Percentiles rank a stretch among this genome's conserved stretches.
Conservation (phyloP, 2,329 filamentous ascomycete genomes). For the Colletotrichum zoysiae region DNA sequence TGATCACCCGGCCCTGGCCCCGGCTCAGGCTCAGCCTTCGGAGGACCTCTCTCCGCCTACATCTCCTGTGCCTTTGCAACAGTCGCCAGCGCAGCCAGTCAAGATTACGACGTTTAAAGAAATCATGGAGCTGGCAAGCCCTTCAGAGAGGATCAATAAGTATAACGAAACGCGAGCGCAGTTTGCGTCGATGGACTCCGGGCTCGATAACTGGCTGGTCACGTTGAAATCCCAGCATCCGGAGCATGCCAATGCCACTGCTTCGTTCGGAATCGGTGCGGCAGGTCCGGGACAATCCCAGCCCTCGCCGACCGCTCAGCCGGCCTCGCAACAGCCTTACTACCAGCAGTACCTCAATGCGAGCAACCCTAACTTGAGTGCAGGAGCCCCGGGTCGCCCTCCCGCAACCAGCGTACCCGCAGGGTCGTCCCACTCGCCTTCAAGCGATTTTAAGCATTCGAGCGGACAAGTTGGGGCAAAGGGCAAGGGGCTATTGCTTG, state of each 20-base stretch:
- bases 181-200: slow-evolving; percentile 80
- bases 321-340: slow-evolving; percentile 60
- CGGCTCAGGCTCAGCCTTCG: slow-evolving; percentile 3
- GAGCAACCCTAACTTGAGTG: slow-evolving; percentile 52
- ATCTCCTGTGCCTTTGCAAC: slow-evolving; percentile 42
- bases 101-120: slow-evolving; percentile 76
- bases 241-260: slow-evolving; percentile 59
- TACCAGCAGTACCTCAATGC: slow-evolving; percentile 69
- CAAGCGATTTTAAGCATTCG: slow-evolving; percentile 65
- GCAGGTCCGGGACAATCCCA: slow-evolving; percentile 38
- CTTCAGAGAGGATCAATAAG: slow-evolving; percentile 77
- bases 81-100: slow-evolving; percentile 34
- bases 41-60: slow-evolving; percentile 38
- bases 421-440: slow-evolving; percentile 53
- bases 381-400: slow-evolving; percentile 47
- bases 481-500: slow-evolving; percentile 89
- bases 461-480: slow-evolving; percentile 79
- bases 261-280: slow-evolving; percentile 47
- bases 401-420: slow-evolving; percentile 54
- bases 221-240: slow-evolving; percentile 60
- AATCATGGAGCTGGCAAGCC: slow-evolving; percentile 77
- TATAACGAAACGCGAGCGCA: slow-evolving; percentile 80
- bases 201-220: slow-evolving; percentile 72
- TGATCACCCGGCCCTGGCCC: slow-evolving; percentile 52
- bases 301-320: slow-evolving; percentile 44